Base-by-base conservation (phyloP, 352 stramenopile genomes). In the Globisporangium lucens region DNA sequence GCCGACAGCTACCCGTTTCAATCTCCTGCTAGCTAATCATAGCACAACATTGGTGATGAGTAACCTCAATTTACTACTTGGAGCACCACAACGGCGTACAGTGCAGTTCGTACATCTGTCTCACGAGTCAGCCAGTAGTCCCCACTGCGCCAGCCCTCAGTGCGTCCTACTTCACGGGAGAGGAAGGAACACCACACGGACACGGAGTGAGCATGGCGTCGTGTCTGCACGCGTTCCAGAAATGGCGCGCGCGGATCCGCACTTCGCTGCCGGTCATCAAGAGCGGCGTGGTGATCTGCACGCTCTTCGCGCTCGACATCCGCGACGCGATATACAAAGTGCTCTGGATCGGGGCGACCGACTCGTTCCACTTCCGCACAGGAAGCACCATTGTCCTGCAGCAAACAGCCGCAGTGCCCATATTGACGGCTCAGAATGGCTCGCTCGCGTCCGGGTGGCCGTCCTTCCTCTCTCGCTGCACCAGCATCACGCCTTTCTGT, bases 291-390 rank as follows among this genome's bases (percentile, higher is more conserved):
- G 61, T 63, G 56, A 52, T 81, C 38, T 41, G 75, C 7, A 47
- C 30, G 56, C 69, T 83, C 7, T 78, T 77, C 49, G 61, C 36
- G 10, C 69, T 83, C 15, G 76, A 81, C 55, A 4, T 81, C 17
- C 53, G 79, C 22, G 77, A 85, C 59, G 53, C 74, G 8, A 69
- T 74, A 52, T 62, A 63, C 43, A 85, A 85, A 38, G 47, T 78
- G 17, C 43, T 56, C 8, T 82, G 74, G 75, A 71, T 83, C 51
- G 74, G 75, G 4, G 63, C 72, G 17, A 61, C 53, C n/a, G 75
- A 82, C 7, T 77, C 75, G 4, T 85, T 74, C 56, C 69, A 74
- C 12, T 85, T 83, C 30, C 49, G 65, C 9, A 65, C 71, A 22
- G 65, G 61, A 15, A 69, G 66, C 57, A 69, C 75, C 1, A 56